phyloP scores from a whole-genome alignment of 495 filamentous ascomycete species.

The Eremomyces bilateralis region DNA sequence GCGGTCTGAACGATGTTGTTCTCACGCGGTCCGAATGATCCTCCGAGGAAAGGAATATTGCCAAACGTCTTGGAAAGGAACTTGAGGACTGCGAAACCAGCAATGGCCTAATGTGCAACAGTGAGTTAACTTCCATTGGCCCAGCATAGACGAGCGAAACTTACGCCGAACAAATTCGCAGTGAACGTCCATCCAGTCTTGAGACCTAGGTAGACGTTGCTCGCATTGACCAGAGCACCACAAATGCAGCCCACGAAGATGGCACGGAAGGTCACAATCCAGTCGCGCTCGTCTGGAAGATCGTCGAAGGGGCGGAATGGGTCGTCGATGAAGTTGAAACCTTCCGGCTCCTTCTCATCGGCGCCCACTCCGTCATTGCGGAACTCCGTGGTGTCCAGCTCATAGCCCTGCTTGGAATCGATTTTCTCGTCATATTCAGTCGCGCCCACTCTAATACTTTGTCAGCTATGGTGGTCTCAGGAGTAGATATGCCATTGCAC shows the following conservation, averaged over 20 bases:
- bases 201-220: constrained; percentile 44
- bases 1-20: constrained; percentile 45
- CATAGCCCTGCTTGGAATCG: too few relatives aligned
- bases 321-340: constrained; percentile 9
- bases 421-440: too few relatives aligned
- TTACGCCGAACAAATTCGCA: constrained; percentile 23
- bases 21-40: constrained; percentile 40
- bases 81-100: constrained; percentile 45
- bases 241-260: constrained; percentile 33
- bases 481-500: too few relatives aligned
- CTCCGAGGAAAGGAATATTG: constrained; percentile 35
- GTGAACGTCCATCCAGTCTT: constrained; percentile 45
- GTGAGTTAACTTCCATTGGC: not conserved
- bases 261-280: constrained; percentile 35
- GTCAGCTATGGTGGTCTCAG: too few relatives aligned
- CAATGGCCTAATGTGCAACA: constrained; percentile 24
- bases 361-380: not conserved
- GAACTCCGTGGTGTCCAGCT: too few relatives aligned
- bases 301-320: constrained; percentile 17
- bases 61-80: constrained; percentile 25
- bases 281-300: constrained; percentile 13
- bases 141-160: not conserved
- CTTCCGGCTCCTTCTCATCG: constrained; percentile 2
- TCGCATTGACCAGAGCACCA: constrained; percentile 38
- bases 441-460: too few relatives aligned